Base-by-base conservation (phyloP, 1,284 basidiomycete species). In the Leccinum fallax region DNA sequence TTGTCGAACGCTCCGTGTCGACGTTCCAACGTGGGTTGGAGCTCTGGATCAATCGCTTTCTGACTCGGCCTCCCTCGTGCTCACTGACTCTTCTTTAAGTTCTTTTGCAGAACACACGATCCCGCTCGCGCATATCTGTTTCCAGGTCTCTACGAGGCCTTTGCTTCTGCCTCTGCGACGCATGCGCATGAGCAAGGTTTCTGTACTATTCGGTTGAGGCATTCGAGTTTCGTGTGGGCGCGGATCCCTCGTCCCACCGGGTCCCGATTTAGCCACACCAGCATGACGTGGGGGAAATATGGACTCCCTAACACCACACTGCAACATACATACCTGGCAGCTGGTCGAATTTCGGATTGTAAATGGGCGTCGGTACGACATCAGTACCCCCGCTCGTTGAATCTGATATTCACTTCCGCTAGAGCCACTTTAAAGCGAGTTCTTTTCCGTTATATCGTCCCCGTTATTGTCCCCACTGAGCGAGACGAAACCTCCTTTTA, bases 141-240 rank as follows among this genome's bases (percentile, higher is more conserved):
- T 65, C 73, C 67, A 73, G 32, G 65, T 74, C 32, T 70, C 68
- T 7, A 77, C 66, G 11, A 74, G 71, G 30, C 73, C 73, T 55
- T 65, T 76, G 19, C 76, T 74, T 55, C 53, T 72, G 21, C 73
- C 73, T 36, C 72, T 56, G 19, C 72, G 72, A 43, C 73, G 66
- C 30, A 61, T 57, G 13, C 68, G 66, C 55, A 74, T 65, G 16
- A 57, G 73, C 74, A 15, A 76, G 68, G 55, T 76, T 74, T 59
- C 59, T 64, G 56, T 77, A 73, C 48, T 72, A 63, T 55, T 70
- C 66, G 1, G 65, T 61, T 8, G 71, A 66, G 8, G 66, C 63
- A 28, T 74, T 70, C 4, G 60, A 71, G 34, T 46, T 21, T 46
- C 43, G 3, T 46, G 11, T 11, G 19, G 46, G 21, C 13, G 21